Evolutionary conservation across 2,329 filamentous ascomycete genomes (phyloP), one percentile per base, ranked within the genome.

Genomic region (Trichophyton verrucosum): DNA sequence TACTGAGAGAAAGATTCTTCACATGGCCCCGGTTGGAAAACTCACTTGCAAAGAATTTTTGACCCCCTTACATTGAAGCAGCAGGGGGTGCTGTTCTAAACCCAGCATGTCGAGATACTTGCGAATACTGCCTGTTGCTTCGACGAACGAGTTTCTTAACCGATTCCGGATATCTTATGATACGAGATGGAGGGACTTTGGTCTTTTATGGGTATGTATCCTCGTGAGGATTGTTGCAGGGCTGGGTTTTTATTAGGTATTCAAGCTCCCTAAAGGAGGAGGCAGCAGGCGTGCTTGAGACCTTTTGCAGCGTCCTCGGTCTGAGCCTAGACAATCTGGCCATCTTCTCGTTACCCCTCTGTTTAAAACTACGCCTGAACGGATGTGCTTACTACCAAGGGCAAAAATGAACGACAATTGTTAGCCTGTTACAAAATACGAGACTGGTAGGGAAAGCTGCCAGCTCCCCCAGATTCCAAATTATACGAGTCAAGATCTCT

Each of bases 171-270:
- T 78, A 58, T 71, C 71, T 61, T 82, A 74, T 66, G 64, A 65
- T 0, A 72, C 81, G 22, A 72, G 69, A 11, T 89, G 86, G 86
- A 77, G 86, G 60, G 87, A 89, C 68, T 88, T 83, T 61, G 86
- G 86, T 1, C 76, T 89, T 44, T 75, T 88, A 67, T 89, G 84
- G 82, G 83, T 77, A 0, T 89, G 81, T 66, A 79, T 89, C 40
- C 62, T 74, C 0, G 87, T 88, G 71, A 86, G 89, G 66, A 78
- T 87, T 47, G 72, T 72, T 44, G 73, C 78, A 2, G 84, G 85
- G 0, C 74, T 87, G 1, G 63, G 78, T 11, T 71, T 84, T 1
- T 89, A 89, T 71, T 89, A 81, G 70, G 64, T 83, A 17, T 82
- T 84, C 67, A 74, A 84, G 8, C 82, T 86, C 2, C 74, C 74